These are phyloP conservation scores for Xylaria sp. DNA, from an alignment of 2,329 filamentous ascomycete species.

Conservation along the genomic window DNA sequence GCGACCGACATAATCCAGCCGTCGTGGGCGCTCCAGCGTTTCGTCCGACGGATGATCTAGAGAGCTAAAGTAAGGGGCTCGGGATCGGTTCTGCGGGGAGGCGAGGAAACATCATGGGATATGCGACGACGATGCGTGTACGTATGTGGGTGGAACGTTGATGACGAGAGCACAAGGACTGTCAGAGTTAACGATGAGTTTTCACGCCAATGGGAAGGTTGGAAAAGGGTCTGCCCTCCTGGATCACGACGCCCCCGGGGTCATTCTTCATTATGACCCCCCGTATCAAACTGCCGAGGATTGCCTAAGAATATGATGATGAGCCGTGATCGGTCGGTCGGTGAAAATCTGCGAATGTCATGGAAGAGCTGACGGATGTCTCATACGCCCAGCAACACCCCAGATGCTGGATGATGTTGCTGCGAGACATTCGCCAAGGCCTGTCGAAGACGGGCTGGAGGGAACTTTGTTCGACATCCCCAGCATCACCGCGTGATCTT, in stretches of 20 bases:
- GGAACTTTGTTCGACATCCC: background rate
- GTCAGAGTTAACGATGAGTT: background rate
- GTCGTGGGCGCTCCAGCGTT: background rate
- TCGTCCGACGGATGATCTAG: background rate
- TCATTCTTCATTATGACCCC: background rate
- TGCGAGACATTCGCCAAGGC: background rate
- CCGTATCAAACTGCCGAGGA: background rate
- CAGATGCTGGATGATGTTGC: background rate
- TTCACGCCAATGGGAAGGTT: background rate
- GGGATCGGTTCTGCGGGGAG: background rate
- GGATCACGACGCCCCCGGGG: background rate
- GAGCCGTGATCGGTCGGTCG: background rate
- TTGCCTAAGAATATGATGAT: background rate
- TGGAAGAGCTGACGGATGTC: background rate
- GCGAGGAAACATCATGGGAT: background rate
- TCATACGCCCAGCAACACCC: background rate
- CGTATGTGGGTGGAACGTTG: background rate
- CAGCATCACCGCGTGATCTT: background rate
- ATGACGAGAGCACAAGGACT: background rate
- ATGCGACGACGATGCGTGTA: background rate
- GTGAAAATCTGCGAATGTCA: background rate
- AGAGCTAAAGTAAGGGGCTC: background rate
- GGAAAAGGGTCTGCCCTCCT: background rate
- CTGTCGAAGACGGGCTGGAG: background rate
- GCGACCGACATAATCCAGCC: background rate